phyloP scores from a whole-genome alignment of 768 basidiomycete genomes.

The Asterophora parasitica region DNA sequence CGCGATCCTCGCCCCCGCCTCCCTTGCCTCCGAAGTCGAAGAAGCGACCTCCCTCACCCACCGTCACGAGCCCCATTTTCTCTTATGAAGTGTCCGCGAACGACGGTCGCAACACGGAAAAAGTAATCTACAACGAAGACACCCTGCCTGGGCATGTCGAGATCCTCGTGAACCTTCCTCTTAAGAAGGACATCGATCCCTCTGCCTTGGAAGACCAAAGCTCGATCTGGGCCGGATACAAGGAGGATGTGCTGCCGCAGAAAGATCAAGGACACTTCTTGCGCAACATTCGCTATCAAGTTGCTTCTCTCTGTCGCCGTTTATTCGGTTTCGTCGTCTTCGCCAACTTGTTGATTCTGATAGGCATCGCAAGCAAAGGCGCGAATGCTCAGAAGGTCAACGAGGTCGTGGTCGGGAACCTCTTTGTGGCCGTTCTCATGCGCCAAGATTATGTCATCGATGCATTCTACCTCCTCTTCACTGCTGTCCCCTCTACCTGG shows the following conservation, averaged over 20 bases:
- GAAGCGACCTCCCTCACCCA: neutral
- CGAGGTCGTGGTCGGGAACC: conserved; percentile 40
- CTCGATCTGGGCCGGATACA: conserved; percentile 48
- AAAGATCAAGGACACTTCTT: conserved; percentile 44
- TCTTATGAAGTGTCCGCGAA: neutral
- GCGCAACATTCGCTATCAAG: conserved; percentile 50
- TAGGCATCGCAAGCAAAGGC: conserved; percentile 32
- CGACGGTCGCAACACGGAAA: neutral
- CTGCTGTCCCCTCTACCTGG: conserved; percentile 49
- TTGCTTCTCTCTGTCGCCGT: conserved; percentile 54
- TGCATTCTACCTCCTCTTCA: conserved; percentile 48
- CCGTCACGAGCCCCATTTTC: neutral
- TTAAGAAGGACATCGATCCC: conserved; percentile 16
- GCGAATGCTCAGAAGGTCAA: conserved; percentile 34
- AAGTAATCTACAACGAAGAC: neutral
- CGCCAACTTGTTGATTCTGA: conserved; percentile 49
- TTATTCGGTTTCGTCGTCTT: conserved; percentile 57
- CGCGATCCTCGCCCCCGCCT: conserved; percentile 4
- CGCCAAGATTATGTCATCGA: conserved; percentile 58
- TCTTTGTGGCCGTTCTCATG: conserved; percentile 45
- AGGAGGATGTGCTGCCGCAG: conserved; percentile 43
- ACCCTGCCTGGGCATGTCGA: conserved; percentile 6
- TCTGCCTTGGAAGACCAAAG: conserved; percentile 27
- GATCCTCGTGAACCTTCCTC: conserved; percentile 13
- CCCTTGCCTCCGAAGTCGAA: neutral